Evolutionary conservation across 1,284 basidiomycete species (phyloP).

Genomic region (Puccinia brachypodii): DNA sequence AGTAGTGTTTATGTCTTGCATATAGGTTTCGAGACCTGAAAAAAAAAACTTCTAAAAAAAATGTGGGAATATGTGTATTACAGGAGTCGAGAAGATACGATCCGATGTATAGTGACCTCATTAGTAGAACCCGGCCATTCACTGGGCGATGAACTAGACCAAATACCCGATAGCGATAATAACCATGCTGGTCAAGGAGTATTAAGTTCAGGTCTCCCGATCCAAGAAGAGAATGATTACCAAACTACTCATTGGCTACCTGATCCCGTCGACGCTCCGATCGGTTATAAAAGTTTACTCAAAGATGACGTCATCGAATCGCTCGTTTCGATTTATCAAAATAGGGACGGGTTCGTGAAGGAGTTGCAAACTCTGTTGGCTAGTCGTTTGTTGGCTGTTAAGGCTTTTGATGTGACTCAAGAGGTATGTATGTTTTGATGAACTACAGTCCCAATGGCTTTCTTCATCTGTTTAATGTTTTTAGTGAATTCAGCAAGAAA

Average conservation of each 20-base stretch:
- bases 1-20: conserved; percentile 36
- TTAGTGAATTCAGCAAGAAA: neutral
- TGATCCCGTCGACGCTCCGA: conserved; percentile 88
- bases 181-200: conserved; percentile 50
- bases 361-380: conserved; percentile 86
- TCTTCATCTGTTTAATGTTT: no score
- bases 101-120: conserved; percentile 84
- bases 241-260: conserved; percentile 86
- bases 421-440: conserved; percentile 68
- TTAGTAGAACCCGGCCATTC: conserved; percentile 84
- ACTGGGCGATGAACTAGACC: conserved; percentile 61
- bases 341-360: conserved; percentile 87
- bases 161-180: conserved; percentile 49
- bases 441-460: no score
- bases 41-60: no score
- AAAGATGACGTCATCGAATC: conserved; percentile 88
- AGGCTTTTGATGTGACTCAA: conserved; percentile 74
- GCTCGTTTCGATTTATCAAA: conserved; percentile 91
- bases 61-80: no score
- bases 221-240: conserved; percentile 75
- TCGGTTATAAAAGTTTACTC: conserved; percentile 62
- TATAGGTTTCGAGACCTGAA: no score
- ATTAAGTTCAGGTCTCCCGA: conserved; percentile 64
- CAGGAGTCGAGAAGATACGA: conserved; percentile 83
- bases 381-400: conserved; percentile 73